phyloP scores from a whole-genome alignment of 257 asterid genomes.

The Cinchona pubescens region DNA sequence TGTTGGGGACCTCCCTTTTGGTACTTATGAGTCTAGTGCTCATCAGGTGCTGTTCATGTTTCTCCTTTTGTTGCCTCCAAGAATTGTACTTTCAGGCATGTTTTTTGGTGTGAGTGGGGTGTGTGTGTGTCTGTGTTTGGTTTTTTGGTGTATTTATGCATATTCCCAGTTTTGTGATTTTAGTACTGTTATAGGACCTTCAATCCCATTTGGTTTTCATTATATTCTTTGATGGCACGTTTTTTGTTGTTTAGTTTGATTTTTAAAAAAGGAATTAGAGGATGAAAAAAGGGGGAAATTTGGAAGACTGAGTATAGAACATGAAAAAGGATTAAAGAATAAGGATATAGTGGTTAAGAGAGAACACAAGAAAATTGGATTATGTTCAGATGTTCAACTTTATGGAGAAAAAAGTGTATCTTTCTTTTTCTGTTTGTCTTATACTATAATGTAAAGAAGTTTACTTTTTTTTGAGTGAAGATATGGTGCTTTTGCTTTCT shows the following conservation, averaged over 20 bases:
- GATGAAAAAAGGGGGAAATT: neutral
- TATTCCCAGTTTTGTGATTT: neutral
- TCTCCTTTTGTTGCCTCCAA: neutral
- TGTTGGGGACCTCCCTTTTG: slow-evolving; percentile 87
- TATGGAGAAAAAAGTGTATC: neutral
- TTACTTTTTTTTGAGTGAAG: neutral
- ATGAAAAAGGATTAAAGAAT: neutral
- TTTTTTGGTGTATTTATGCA: neutral
- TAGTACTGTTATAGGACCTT: neutral
- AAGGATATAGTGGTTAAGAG: neutral
- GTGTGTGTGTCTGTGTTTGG: too few relatives aligned
- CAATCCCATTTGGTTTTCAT: neutral
- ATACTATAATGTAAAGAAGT: neutral
- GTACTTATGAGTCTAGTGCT: slow-evolving; percentile 75
- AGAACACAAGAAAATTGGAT: neutral
- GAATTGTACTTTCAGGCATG: neutral
- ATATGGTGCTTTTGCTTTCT: neutral
- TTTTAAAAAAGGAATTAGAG: neutral
- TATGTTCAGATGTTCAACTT: neutral
- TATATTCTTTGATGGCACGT: slow-evolving; percentile 1
- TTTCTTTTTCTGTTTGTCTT: neutral
- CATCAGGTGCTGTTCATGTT: slow-evolving; percentile 47
- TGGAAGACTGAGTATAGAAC: neutral
- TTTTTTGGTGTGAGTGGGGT: too few relatives aligned
- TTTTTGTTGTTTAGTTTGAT: neutral